Percentiles rank a stretch among this genome's conserved stretches.
phyloP scores from a whole-genome alignment of 2,329 filamentous ascomycete genomes.

The Alternaria ethzedia region DNA sequence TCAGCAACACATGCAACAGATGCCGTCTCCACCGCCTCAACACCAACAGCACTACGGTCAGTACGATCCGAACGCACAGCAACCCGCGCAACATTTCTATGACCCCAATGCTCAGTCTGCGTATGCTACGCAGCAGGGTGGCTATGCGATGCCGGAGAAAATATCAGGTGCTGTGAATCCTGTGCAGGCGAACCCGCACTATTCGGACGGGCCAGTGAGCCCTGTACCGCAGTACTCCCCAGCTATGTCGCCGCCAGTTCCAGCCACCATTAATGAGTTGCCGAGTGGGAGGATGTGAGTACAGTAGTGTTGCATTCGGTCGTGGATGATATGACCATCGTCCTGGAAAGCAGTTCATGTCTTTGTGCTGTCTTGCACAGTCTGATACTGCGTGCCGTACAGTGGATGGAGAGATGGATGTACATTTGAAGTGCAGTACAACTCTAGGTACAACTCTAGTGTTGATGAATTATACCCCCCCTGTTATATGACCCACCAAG shows the following conservation, averaged over 20 bases:
- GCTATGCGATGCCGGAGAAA: slow-evolving; percentile 9
- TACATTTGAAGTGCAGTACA: neutral
- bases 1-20: slow-evolving; percentile 8
- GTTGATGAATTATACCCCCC: neutral
- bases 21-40: slow-evolving; percentile 2
- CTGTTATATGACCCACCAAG: neutral
- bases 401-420: neutral
- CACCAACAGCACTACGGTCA: slow-evolving; percentile 3
- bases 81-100: slow-evolving; percentile 5
- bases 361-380: neutral
- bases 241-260: neutral
- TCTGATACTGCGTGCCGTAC: neutral
- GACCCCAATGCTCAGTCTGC: slow-evolving; percentile 7
- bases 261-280: slow-evolving; percentile 13
- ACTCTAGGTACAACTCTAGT: neutral
- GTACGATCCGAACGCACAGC: slow-evolving; percentile 8
- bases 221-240: slow-evolving; percentile 19
- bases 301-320: neutral
- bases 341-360: neutral
- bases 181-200: slow-evolving; percentile 6
- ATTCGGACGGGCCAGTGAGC: slow-evolving; percentile 10
- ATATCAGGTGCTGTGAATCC: neutral
- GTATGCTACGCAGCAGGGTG: slow-evolving; percentile 5
- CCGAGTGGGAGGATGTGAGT: slow-evolving; percentile 12
- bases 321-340: neutral